These are phyloP conservation scores for Penstemon newberryi DNA, from an alignment of 257 asterid genomes.

Conservation along the genomic window DNA sequence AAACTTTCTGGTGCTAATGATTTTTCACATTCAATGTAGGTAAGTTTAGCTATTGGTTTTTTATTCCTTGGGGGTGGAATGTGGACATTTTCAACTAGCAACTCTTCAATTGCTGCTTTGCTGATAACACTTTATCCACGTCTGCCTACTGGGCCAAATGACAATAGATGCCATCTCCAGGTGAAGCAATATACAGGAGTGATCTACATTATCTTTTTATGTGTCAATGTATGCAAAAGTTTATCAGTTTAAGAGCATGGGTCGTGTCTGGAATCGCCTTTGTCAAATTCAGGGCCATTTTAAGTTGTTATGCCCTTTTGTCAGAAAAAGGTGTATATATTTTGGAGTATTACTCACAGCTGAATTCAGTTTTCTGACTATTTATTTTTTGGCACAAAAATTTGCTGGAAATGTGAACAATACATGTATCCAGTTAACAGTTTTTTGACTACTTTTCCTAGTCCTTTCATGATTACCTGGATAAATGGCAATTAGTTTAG, in stretches of 20 bases:
- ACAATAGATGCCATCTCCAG: slow-evolving; percentile 99
- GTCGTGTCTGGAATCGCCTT: slow-evolving; percentile 12
- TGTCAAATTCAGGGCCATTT: slow-evolving; percentile 1
- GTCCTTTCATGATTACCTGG: background rate
- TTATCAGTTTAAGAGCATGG: slow-evolving; percentile 3
- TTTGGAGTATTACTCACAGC: background rate
- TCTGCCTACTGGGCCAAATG: slow-evolving; percentile 94
- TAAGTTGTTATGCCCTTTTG: background rate
- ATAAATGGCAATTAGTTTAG: background rate
- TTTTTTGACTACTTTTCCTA: slow-evolving; percentile 14
- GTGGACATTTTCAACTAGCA: slow-evolving; percentile 94
- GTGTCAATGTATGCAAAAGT: slow-evolving; percentile 15
- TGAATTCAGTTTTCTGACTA: background rate
- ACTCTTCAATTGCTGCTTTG: slow-evolving; percentile 84
- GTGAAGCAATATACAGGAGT: slow-evolving; percentile 42
- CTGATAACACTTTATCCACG: slow-evolving; percentile 91
- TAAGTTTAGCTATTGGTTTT: slow-evolving; percentile 91
- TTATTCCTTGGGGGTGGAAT: slow-evolving; percentile 96
- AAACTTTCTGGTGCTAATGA: slow-evolving; percentile 19
- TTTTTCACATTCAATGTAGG: slow-evolving; percentile 48
- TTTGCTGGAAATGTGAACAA: background rate
- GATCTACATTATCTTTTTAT: slow-evolving; percentile 4
- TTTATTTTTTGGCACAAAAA: background rate
- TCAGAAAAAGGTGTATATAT: slow-evolving; percentile 2
- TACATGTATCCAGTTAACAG: background rate